Evolutionary conservation across 1,139 yeast species (phyloP).

Genomic region (Scheffersomyces lignicola): DNA sequence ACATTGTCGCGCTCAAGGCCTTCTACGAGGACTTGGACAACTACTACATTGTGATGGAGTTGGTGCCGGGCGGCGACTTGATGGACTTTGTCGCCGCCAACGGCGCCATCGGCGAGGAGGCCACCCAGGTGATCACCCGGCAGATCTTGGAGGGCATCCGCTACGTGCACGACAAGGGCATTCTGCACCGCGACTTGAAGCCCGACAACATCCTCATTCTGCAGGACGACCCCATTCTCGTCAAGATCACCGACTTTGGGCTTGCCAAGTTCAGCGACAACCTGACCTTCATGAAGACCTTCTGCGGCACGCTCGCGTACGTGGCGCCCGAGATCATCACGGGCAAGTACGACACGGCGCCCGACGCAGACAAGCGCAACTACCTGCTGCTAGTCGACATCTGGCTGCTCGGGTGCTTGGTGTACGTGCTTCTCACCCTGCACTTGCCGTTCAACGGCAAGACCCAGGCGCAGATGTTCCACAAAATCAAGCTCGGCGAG

Average conservation of each 20-base stretch:
- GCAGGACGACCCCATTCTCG: constrained; percentile 85
- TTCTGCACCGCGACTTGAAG: constrained; percentile 90
- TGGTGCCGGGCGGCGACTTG: constrained; percentile 94
- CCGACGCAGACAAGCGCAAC: constrained; percentile 22
- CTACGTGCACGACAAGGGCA: constrained; percentile 86
- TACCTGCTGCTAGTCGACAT: constrained; percentile 90
- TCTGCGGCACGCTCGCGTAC: constrained; percentile 88
- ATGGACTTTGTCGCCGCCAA: constrained; percentile 95
- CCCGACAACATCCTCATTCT: constrained; percentile 91
- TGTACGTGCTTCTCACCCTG: constrained; percentile 86
- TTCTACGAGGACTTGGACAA: constrained; percentile 80
- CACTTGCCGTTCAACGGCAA: constrained; percentile 93
- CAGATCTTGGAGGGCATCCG: constrained; percentile 83
- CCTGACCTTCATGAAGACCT: constrained; percentile 79
- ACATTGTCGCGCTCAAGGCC: constrained; percentile 78
- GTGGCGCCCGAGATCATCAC: constrained; percentile 93
- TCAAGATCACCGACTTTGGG: constrained; percentile 93
- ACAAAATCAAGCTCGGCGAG: constrained; percentile 72
- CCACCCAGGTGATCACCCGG: constrained; percentile 78
- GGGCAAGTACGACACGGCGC: constrained; percentile 52
- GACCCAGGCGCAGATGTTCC: constrained; percentile 82
- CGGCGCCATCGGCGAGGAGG: constrained; percentile 89
- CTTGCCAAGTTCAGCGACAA: constrained; percentile 79
- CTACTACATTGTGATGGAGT: constrained; percentile 91
- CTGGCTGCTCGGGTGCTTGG: constrained; percentile 89